Percentiles rank a stretch among this genome's conserved stretches.
These are phyloP conservation scores for Mycena indigotica DNA, from an alignment of 768 basidiomycete species.

Conservation along the genomic window DNA sequence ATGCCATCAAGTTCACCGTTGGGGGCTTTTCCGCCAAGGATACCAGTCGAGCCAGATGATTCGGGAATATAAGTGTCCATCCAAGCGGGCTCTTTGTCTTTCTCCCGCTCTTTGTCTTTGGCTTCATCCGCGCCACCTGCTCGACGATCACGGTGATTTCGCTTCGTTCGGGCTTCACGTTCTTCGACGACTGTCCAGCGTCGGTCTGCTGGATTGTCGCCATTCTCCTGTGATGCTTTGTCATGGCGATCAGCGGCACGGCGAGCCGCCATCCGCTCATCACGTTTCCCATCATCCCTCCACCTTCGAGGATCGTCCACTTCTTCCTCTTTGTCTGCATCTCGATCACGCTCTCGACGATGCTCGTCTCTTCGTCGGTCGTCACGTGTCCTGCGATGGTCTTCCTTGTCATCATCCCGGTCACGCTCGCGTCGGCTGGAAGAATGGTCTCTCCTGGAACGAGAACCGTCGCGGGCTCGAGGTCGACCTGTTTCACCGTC, in stretches of 20 bases:
- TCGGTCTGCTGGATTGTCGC: constrained; percentile 53
- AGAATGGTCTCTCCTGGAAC: constrained; percentile 61
- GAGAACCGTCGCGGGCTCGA: constrained; percentile 63
- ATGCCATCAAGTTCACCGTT: constrained; percentile 80
- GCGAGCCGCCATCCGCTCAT: constrained; percentile 69
- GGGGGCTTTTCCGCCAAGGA: constrained; percentile 60
- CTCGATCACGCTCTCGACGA: constrained; percentile 31
- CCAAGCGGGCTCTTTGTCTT: constrained; percentile 90
- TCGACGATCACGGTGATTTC: constrained; percentile 60
- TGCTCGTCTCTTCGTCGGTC: constrained; percentile 3
- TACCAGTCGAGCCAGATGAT: constrained; percentile 50
- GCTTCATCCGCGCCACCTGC: constrained; percentile 38
- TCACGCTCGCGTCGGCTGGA: constrained; percentile 51
- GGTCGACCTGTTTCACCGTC: constrained; percentile 68
- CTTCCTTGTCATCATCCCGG: constrained; percentile 40
- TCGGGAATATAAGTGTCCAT: constrained; percentile 86
- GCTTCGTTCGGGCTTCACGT: constrained; percentile 66
- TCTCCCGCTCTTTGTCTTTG: constrained; percentile 56
- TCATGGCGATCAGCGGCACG: constrained; percentile 41
- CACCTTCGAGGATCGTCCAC: constrained; percentile 72
- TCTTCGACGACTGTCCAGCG: constrained; percentile 70
- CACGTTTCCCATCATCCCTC: constrained; percentile 82
- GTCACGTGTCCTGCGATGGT: constrained; percentile 33
- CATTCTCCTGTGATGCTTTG: constrained; percentile 40
- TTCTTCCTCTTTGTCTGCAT: constrained; percentile 52